Evolutionary conservation across 106 monocot genomes (phyloP), one percentile per base, ranked within the genome.

Genomic region (Agapanthus africanus): DNA sequence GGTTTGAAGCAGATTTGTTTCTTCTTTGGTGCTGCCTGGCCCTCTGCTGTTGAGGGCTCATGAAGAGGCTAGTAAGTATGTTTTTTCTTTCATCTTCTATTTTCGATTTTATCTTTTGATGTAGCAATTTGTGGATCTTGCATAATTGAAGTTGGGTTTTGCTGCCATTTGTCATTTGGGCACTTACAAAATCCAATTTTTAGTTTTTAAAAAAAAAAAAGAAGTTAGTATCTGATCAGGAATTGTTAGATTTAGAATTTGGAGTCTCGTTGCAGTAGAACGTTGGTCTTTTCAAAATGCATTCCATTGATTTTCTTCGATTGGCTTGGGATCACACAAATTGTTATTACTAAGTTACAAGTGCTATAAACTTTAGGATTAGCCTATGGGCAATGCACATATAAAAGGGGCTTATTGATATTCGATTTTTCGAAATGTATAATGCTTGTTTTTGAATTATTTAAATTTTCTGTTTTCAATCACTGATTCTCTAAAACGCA

Each of bases 41-140:
- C 66, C 66, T 66, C 38, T 42, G 7, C 14, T 21, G 4, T 28
- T 25, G n/a, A 35, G 34, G n/a, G 50, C 68, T 68, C 34, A 68
- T 68, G 68, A 51, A 68, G 68, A 49, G 65, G 66, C 71, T 72
- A 71, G 78, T 78, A 78, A 78, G 78, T 72, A 72, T 54, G 78
- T 78, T 59, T 41, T 40, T 59, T 57, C 66, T 56, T 71, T 59
- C 44, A 75, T 74, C 19, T 36, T 30, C 34, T 65, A 23, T 22
- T 31, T 9, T 11, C 38, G 18, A 14, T 34, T 40, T 0, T 16
- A 3, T 27, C 25, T 34, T 18, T n/a, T n/a, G n/a, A n/a, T n/a
- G n/a, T n/a, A n/a, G n/a, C n/a, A n/a, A 62, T 13, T 51, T 39
- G 56, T 23, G 52, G 70, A 70, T 70, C 70, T 70, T 57, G 56